These are phyloP conservation scores for Atkinsonella hypoxylon DNA, from an alignment of 2,329 filamentous ascomycete genomes.

Conservation along the genomic window DNA sequence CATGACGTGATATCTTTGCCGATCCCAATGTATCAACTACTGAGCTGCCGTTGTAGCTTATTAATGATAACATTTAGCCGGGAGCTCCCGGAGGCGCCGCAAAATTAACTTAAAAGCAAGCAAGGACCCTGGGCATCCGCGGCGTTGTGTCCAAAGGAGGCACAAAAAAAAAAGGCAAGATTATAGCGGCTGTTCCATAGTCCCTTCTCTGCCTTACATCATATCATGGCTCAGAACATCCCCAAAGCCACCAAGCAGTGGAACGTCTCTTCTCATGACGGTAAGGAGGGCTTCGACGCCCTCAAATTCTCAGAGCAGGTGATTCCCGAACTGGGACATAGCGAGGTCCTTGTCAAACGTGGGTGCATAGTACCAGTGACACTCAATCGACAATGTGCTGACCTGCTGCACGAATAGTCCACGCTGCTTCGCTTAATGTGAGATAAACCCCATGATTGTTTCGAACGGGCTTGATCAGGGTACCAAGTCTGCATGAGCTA, in stretches of 20 bases:
- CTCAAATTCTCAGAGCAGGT: conserved; percentile 43
- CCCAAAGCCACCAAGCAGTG: conserved; percentile 41
- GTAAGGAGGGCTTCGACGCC: conserved; percentile 43
- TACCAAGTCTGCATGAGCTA: neutral
- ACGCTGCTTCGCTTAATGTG: conserved; percentile 38
- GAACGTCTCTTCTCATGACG: conserved; percentile 30
- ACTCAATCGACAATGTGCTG: conserved; percentile 7
- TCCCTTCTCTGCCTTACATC: neutral
- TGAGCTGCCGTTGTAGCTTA: neutral
- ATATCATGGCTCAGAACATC: conserved; percentile 15
- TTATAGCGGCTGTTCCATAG: neutral
- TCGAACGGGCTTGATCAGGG: neutral
- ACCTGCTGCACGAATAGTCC: conserved; percentile 19
- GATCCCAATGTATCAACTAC: no score
- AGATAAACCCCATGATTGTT: conserved; percentile 1
- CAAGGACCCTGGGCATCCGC: no score
- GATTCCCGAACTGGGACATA: conserved; percentile 52
- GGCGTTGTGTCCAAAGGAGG: no score
- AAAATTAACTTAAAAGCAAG: neutral
- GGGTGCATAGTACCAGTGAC: conserved; percentile 3
- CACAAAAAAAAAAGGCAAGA: no score
- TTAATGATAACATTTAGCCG: neutral
- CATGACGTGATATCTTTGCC: no score
- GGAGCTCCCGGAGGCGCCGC: neutral
- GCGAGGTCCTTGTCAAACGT: conserved; percentile 58